Conservation (phyloP, 345 rosid genomes). For the Euphorbia pulcherrima region DNA sequence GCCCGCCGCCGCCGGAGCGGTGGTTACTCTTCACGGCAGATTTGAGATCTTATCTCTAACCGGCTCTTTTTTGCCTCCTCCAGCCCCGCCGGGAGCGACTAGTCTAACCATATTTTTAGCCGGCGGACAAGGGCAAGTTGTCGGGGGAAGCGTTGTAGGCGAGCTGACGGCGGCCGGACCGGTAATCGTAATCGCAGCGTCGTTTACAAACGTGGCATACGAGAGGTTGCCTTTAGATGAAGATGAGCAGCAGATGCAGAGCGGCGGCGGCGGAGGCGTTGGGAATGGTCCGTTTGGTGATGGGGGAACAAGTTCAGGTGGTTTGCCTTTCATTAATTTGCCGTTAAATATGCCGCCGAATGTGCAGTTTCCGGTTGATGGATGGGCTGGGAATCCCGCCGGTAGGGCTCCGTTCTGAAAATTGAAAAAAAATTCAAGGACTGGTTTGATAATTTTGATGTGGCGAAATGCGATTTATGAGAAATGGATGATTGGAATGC, state of each 20-base stretch:
- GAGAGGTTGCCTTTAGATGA: slow-evolving; percentile 91
- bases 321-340: slow-evolving; percentile 82
- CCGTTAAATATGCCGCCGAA: slow-evolving; percentile 69
- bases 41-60: slow-evolving; percentile 88
- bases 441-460: background rate
- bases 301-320: slow-evolving; percentile 41
- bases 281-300: slow-evolving; percentile 46
- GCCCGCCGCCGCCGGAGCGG: slow-evolving; percentile 74
- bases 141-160: slow-evolving; percentile 92
- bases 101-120: slow-evolving; percentile 78
- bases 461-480: slow-evolving; percentile 2
- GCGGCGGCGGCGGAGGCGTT: slow-evolving; percentile 32
- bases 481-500: background rate
- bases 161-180: slow-evolving; percentile 92
- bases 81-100: slow-evolving; percentile 95
- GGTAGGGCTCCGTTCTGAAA: slow-evolving; percentile 62
- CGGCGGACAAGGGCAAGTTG: slow-evolving; percentile 91
- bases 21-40: slow-evolving; percentile 77
- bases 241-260: slow-evolving; percentile 70
- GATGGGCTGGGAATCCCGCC: slow-evolving; percentile 69
- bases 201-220: slow-evolving; percentile 89
- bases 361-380: slow-evolving; percentile 71
- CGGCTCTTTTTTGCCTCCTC: slow-evolving; percentile 91
- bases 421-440: background rate
- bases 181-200: slow-evolving; percentile 83